Base-by-base conservation (phyloP, 495 filamentous ascomycete genomes). In the Lophiotrema nucula region DNA sequence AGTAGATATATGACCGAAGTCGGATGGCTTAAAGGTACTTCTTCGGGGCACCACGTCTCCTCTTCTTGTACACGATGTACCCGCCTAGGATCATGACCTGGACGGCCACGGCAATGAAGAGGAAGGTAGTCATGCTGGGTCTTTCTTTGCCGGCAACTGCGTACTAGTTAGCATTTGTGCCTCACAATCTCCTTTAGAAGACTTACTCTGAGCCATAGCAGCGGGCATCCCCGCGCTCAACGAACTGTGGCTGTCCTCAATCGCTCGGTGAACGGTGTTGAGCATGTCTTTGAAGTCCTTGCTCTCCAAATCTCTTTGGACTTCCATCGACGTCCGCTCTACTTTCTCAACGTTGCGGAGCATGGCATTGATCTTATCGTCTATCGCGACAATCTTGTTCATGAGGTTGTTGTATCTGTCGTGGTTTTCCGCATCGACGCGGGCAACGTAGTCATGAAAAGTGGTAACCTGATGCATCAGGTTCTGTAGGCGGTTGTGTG, bases 21-120 rank as follows among this genome's bases (percentile, higher is more conserved):
- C n/a, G n/a, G n/a, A n/a, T n/a, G n/a, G n/a, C n/a, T 35, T 77
- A 98, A 62, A 98, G 73, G 72, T 90, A 98, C 71, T 98, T 98
- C 83, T 97, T 97, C 27, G 91, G 89, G 67, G 81, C 79, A 57
- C 79, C 82, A 12, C 79, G 76, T 73, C 87, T 85, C 62, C 85
- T 82, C 58, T 84, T 78, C 79, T 96, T 96, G 74, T 97, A 96
- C 42, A 85, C 67, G 19, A 92, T 66, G 71, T 91, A 98, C 16
- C 76, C 80, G 6, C 67, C 82, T 2, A 81, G 81, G 19, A 93
- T 69, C 67, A 91, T 49, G 22, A 85, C 67, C 75, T 97, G 92
- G 64, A 89, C 83, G 26, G 80, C 82, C 43, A 98, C 76, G 37
- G 95, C 78, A 31, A 90, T 72, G 69, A 87, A 79, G 54, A 96